phyloP scores from a whole-genome alignment of 495 filamentous ascomycete genomes.

The Terfezia claveryi region DNA sequence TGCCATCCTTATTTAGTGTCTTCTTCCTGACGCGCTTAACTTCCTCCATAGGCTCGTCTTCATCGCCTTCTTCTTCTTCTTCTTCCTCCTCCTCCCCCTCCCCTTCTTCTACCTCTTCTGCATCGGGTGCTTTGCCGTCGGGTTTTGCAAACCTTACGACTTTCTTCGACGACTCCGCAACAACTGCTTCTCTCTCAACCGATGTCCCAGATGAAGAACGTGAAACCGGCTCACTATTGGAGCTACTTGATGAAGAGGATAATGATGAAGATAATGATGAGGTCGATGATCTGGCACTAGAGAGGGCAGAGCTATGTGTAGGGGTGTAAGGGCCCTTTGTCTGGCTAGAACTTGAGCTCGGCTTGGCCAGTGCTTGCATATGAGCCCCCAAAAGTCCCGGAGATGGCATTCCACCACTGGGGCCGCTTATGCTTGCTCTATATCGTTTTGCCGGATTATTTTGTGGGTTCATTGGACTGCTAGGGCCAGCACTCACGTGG shows the following conservation, averaged over 20 bases:
- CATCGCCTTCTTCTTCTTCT: conserved; percentile 3
- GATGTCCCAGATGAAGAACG: background rate
- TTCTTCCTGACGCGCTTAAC: background rate
- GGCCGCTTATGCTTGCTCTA: background rate
- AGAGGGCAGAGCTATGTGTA: background rate
- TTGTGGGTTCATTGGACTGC: background rate
- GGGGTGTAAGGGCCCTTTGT: background rate
- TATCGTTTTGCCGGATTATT: background rate
- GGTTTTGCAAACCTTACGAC: background rate
- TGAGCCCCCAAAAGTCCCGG: background rate
- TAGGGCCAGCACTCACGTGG: background rate
- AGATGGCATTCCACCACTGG: background rate
- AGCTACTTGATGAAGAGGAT: background rate
- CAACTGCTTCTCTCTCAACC: background rate
- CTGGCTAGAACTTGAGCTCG: background rate
- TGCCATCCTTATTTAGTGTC: background rate
- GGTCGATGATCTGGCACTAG: background rate
- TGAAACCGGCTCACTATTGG: background rate
- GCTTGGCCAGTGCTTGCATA: too few species aligned
- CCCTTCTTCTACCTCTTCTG: background rate
- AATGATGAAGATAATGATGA: background rate
- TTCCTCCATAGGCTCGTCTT: background rate
- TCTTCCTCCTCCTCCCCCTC: conserved; percentile 12
- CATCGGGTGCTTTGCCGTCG: background rate
- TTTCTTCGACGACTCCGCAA: background rate